phyloP scores from a whole-genome alignment of 2,329 filamentous ascomycete genomes.

The Aspergillus pseudoglaucus region DNA sequence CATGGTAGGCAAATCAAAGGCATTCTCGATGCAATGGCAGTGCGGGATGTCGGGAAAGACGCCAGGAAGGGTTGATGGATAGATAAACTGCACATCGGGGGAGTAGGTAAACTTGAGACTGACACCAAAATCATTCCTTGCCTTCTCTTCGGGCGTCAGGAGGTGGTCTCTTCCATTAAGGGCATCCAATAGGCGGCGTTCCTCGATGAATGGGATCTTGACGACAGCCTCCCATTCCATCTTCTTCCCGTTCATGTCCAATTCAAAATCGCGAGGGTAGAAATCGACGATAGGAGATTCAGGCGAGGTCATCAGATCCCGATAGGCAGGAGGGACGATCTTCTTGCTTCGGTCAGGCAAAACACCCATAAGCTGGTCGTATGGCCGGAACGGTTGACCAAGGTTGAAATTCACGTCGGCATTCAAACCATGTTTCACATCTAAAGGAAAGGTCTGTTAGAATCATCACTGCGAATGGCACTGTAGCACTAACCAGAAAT shows the following conservation, averaged over 20 bases:
- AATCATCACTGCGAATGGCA: background rate
- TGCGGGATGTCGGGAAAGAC: slow-evolving; percentile 82
- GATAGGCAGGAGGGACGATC: slow-evolving; percentile 83
- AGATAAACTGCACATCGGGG: slow-evolving; percentile 67
- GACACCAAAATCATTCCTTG: slow-evolving; percentile 84
- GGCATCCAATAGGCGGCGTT: slow-evolving; percentile 72
- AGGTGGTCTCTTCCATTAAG: slow-evolving; percentile 79
- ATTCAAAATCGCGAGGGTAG: slow-evolving; percentile 90
- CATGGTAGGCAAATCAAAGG: slow-evolving; percentile 87
- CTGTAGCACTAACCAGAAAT: slow-evolving; percentile 61
- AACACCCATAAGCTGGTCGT: slow-evolving; percentile 96
- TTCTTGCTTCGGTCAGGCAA: slow-evolving; percentile 94
- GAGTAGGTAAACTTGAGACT: slow-evolving; percentile 89
- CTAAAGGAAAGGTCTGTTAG: slow-evolving; percentile 38
- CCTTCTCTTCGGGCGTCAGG: slow-evolving; percentile 70
- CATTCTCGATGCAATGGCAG: slow-evolving; percentile 91
- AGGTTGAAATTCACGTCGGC: slow-evolving; percentile 89
- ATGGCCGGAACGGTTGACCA: slow-evolving; percentile 90
- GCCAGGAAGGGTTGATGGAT: slow-evolving; percentile 80
- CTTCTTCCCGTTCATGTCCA: slow-evolving; percentile 99
- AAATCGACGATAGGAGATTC: slow-evolving; percentile 95
- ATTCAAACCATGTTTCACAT: slow-evolving; percentile 79
- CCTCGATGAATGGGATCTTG: slow-evolving; percentile 98
- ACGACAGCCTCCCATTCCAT: slow-evolving; percentile 99
- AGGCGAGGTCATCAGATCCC: slow-evolving; percentile 84